These are phyloP conservation scores for Ophiocytium majus DNA, from an alignment of 352 stramenopile species.

Conservation along the genomic window DNA sequence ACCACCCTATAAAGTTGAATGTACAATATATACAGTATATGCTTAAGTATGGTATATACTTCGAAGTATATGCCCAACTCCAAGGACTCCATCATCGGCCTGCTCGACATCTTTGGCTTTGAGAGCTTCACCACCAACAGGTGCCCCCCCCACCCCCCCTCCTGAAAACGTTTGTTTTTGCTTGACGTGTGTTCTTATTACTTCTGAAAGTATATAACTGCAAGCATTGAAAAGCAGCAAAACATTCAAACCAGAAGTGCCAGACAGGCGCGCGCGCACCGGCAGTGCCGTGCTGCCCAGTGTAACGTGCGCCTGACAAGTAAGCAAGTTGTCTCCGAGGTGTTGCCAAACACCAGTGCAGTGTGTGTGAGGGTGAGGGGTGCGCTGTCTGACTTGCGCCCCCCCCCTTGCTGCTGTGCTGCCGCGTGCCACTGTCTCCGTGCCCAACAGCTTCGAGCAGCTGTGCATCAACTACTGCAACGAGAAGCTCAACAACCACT, in stretches of 20 bases:
- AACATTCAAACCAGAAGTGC: background rate
- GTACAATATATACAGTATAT: too few species aligned
- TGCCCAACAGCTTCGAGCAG: conserved; percentile 78
- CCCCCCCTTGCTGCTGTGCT: background rate
- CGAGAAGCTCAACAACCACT: conserved; percentile 83
- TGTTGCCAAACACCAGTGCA: background rate
- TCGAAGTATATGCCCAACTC: background rate
- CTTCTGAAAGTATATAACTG: background rate
- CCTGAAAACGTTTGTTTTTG: background rate
- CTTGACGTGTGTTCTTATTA: too few species aligned
- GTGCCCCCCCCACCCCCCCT: conserved; percentile 78
- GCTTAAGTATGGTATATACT: too few species aligned
- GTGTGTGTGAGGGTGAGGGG: background rate
- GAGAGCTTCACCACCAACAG: conserved; percentile 81
- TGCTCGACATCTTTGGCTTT: conserved; percentile 75
- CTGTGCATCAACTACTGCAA: conserved; percentile 94
- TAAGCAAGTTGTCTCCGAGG: background rate
- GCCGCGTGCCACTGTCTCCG: background rate
- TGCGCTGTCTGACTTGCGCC: background rate
- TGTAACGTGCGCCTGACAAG: background rate
- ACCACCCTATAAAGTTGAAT: too few species aligned
- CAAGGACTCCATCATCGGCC: conserved; percentile 64
- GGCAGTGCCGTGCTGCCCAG: too few species aligned
- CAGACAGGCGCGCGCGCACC: background rate
- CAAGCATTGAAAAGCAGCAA: background rate